A percentile compares a stretch with the other conserved stretches of the same genome.
Evolutionary conservation across 1,284 basidiomycete species (phyloP).

Genomic region (Coniophora puteana): DNA sequence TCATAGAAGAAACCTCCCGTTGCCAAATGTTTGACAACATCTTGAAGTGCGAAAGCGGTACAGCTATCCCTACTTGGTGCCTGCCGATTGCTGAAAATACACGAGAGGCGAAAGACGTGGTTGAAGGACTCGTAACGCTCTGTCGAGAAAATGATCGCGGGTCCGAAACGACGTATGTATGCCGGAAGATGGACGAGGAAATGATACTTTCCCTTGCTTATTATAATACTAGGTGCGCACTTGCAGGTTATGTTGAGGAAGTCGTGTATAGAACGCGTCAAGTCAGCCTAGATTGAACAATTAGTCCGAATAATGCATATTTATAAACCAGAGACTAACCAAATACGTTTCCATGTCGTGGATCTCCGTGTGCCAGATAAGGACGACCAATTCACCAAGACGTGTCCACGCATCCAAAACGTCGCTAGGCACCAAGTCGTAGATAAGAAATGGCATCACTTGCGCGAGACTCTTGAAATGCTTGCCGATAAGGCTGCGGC

Average conservation of each 20-base stretch:
- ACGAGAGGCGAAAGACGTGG: slow-evolving; percentile 8
- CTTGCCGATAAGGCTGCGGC: slow-evolving; percentile 25
- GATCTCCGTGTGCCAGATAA: slow-evolving; percentile 4
- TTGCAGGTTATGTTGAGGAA: slow-evolving; percentile 10
- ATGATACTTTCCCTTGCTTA: slow-evolving; percentile 12
- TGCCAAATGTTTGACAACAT: slow-evolving; percentile 16
- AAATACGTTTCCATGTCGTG: slow-evolving; percentile 16
- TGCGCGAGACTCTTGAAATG: slow-evolving; percentile 30
- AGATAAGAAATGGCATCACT: slow-evolving; percentile 23
- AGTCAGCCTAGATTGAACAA: slow-evolving; percentile 1
- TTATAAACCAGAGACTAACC: slow-evolving; percentile 13
- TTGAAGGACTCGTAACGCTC: slow-evolving; percentile 11
- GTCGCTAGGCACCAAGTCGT: slow-evolving; percentile 17
- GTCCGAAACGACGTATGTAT: slow-evolving; percentile 9
- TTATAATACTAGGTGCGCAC: slow-evolving; percentile 13
- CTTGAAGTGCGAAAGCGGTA: slow-evolving; percentile 10
- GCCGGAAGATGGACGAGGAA: slow-evolving; percentile 12
- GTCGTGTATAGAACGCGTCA: slow-evolving; percentile 12
- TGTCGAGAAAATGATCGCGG: slow-evolving; percentile 10
- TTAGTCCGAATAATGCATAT: too few species aligned
- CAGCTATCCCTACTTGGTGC: slow-evolving; percentile 15
- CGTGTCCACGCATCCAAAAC: slow-evolving; percentile 19
- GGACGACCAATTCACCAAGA: slow-evolving; percentile 20
- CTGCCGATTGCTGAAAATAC: slow-evolving; percentile 15
- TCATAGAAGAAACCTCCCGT: slow-evolving; percentile 8